Evolutionary conservation across 768 basidiomycete genomes (phyloP).

Genomic region (Kwoniella sp.): DNA sequence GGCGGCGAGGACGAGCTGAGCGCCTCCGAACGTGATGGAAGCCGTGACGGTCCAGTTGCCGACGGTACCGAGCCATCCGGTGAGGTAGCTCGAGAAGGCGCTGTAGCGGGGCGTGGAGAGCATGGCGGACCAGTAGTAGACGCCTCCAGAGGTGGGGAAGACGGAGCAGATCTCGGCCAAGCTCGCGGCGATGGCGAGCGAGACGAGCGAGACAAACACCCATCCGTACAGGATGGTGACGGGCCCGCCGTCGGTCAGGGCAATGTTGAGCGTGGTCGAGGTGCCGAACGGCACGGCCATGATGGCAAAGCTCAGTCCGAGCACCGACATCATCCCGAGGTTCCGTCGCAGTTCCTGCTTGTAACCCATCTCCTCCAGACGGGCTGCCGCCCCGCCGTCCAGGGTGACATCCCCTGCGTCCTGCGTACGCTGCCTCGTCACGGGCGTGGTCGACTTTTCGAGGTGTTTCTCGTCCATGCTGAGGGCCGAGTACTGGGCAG

Average conservation of each 20-base stretch:
- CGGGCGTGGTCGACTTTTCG: not conserved
- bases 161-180: conserved; percentile 46
- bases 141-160: conserved; percentile 44
- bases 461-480: not conserved
- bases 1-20: conserved; percentile 61
- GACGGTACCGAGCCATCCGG: conserved; percentile 65
- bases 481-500: too few relatives aligned
- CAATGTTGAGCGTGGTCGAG: conserved; percentile 38
- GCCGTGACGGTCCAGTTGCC: conserved; percentile 68
- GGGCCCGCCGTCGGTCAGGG: conserved; percentile 43
- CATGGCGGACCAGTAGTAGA: conserved; percentile 60
- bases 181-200: conserved; percentile 32
- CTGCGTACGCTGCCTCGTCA: not conserved
- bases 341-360: conserved; percentile 40
- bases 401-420: not conserved
- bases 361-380: conserved; percentile 43
- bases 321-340: conserved; percentile 40
- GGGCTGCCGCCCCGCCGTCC: conserved; percentile 11
- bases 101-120: conserved; percentile 58
- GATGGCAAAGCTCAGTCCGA: conserved; percentile 44
- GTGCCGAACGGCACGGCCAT: conserved; percentile 45
- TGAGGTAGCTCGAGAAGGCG: conserved; percentile 61
- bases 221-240: conserved; percentile 44
- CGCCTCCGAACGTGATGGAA: conserved; percentile 64
- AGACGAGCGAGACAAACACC: conserved; percentile 37